Percentiles rank a stretch among this genome's conserved stretches.
Evolutionary conservation across 2,329 filamentous ascomycete genomes (phyloP).

Genomic region (Pestalotiopsis sp.): DNA sequence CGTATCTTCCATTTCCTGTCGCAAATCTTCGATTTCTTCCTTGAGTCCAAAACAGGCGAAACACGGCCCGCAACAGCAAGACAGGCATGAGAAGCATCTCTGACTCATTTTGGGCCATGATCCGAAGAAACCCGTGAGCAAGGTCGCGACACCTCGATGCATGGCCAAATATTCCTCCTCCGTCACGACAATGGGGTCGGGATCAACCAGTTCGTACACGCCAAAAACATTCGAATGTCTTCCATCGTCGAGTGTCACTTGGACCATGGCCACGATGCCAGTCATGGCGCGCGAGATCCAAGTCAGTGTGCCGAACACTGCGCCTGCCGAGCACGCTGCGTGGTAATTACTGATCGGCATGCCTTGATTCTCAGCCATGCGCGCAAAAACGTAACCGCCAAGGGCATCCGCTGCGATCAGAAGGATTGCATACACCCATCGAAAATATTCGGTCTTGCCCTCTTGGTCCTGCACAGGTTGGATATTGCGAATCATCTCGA

Average conservation of each 20-base stretch:
- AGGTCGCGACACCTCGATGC: not conserved
- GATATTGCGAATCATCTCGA: constrained; percentile 7
- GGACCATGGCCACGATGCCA: constrained; percentile 1
- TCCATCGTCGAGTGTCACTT: not conserved
- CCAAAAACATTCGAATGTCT: constrained; percentile 7
- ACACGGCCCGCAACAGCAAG: not conserved
- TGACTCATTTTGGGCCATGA: not conserved
- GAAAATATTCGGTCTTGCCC: not conserved
- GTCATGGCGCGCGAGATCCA: constrained; percentile 6
- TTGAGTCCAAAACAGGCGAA: not conserved
- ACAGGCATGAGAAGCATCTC: not conserved
- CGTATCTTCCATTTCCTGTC: not conserved
- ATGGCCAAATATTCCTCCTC: not conserved
- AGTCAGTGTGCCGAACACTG: constrained; percentile 2
- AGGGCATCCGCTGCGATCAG: constrained; percentile 4
- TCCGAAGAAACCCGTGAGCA: not conserved
- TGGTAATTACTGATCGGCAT: constrained; percentile 9
- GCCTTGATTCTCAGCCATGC: constrained; percentile 8
- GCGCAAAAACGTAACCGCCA: constrained; percentile 9
- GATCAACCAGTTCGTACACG: not conserved
- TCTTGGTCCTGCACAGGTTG: not conserved
- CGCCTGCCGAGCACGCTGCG: constrained; percentile 5
- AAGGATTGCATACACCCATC: constrained; percentile 4
- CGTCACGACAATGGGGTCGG: constrained; percentile 4
- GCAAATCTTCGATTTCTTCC: not conserved